Percentiles rank a stretch among this genome's conserved stretches.
These are phyloP conservation scores for Candida coquimbonensis DNA, from an alignment of 805 yeast genomes.

Conservation along the genomic window DNA sequence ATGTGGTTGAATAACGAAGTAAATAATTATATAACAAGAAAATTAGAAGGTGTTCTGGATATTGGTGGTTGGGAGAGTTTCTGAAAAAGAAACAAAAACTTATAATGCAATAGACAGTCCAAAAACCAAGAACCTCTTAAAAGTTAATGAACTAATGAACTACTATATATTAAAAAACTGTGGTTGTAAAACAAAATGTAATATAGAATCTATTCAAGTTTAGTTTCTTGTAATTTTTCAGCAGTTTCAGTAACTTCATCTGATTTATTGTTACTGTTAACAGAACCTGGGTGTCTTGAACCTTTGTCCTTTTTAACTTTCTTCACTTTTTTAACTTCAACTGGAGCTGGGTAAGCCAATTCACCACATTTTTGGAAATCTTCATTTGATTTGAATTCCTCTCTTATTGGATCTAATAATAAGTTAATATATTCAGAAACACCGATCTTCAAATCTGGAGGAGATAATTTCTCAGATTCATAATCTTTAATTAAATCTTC, in stretches of 20 bases:
- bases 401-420: slow-evolving; percentile 78
- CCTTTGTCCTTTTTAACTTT: slow-evolving; percentile 86
- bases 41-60: slow-evolving; percentile 71
- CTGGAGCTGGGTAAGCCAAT: slow-evolving; percentile 80
- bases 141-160: too few species aligned
- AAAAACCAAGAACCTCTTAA: too few species aligned
- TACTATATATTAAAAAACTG: too few species aligned
- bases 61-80: slow-evolving; percentile 85
- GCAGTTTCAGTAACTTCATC: slow-evolving; percentile 19
- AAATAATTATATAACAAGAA: slow-evolving; percentile 70
- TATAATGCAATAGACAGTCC: too few species aligned
- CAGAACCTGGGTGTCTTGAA: slow-evolving; percentile 74
- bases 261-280: slow-evolving; percentile 28
- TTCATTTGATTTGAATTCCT: slow-evolving; percentile 44
- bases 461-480: slow-evolving; percentile 68
- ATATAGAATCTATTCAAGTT: slow-evolving; percentile 22
- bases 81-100: neutral
- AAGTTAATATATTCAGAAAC: slow-evolving; percentile 78
- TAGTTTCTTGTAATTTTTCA: slow-evolving; percentile 9
- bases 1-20: slow-evolving; percentile 78
- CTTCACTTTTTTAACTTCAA: slow-evolving; percentile 54
- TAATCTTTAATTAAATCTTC: slow-evolving; percentile 68
- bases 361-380: slow-evolving; percentile 71
- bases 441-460: slow-evolving; percentile 92
- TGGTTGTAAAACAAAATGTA: too few species aligned